phyloP scores from a whole-genome alignment of 2,329 filamentous ascomycete genomes.

The Pseudofabraea citricarpa region DNA sequence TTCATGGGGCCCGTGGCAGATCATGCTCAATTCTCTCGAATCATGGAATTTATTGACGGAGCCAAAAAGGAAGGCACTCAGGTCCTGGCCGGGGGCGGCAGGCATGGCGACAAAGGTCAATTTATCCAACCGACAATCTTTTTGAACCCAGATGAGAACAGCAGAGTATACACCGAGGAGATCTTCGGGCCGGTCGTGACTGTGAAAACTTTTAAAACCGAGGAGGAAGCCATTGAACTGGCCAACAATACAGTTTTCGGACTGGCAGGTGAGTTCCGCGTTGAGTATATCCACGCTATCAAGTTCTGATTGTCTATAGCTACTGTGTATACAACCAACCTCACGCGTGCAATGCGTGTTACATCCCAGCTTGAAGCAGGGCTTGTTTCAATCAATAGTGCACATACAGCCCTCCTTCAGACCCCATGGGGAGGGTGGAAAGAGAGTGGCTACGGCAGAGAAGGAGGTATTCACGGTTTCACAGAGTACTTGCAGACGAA shows the following conservation, averaged over 20 bases:
- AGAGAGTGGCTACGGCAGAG: conserved; percentile 68
- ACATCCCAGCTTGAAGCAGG: conserved; percentile 56
- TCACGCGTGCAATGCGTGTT: conserved; percentile 60
- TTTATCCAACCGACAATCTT: conserved; percentile 69
- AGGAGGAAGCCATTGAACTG: conserved; percentile 54
- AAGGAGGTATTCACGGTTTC: conserved; percentile 61
- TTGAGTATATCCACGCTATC: not conserved
- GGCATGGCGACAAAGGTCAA: conserved; percentile 57
- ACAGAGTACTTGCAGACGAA: conserved; percentile 62
- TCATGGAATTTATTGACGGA: conserved; percentile 57
- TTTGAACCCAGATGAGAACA: conserved; percentile 58
- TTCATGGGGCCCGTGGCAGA: conserved; percentile 54
- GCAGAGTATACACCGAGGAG: conserved; percentile 66
- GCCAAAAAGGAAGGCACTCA: conserved; percentile 55
- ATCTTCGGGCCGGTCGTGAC: conserved; percentile 67
- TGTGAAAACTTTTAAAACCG: conserved; percentile 62
- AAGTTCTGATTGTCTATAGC: conserved; percentile 29
- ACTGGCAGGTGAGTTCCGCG: conserved; percentile 38
- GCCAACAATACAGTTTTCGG: conserved; percentile 57
- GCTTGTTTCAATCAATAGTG: conserved; percentile 22
- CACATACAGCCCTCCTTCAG: conserved; percentile 65
- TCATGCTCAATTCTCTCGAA: conserved; percentile 56
- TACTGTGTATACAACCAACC: conserved; percentile 58
- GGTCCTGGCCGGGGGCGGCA: conserved; percentile 56
- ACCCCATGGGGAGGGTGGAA: conserved; percentile 68